Conservation (phyloP, 208 protist species). For the Naegleria lovaniensis region DNA sequence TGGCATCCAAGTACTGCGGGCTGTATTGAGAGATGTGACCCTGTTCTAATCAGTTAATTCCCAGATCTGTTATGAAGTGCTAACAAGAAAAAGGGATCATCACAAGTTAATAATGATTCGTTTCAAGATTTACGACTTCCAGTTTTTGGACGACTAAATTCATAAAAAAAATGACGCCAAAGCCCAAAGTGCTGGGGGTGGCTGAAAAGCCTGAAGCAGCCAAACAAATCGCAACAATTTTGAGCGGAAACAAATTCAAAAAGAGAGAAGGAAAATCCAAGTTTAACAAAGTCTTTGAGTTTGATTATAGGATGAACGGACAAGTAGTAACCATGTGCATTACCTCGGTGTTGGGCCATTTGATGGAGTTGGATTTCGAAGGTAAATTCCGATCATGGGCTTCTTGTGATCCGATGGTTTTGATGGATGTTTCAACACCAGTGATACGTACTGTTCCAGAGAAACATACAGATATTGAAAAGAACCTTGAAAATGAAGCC, state of each 20-base stretch:
- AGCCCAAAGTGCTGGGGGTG: conserved; percentile 41
- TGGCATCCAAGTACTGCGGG: no score
- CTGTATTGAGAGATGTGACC: no score
- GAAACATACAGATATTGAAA: conserved; percentile 62
- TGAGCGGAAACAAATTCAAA: neutral
- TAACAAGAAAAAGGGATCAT: no score
- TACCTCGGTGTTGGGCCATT: conserved; percentile 91
- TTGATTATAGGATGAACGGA: conserved; percentile 44
- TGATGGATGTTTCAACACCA: conserved; percentile 76
- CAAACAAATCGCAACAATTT: conserved; percentile 54
- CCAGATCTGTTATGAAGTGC: no score
- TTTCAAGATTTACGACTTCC: no score
- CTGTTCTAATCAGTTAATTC: no score
- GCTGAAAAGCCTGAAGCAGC: conserved; percentile 84
- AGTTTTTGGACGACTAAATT: no score
- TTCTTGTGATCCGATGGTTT: conserved; percentile 63
- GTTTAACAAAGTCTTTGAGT: conserved; percentile 66
- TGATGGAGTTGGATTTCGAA: conserved; percentile 85
- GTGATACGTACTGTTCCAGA: conserved; percentile 43
- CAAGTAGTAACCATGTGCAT: conserved; percentile 67
- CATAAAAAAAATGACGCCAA: neutral
- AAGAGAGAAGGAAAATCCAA: conserved; percentile 46
- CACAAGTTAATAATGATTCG: no score
- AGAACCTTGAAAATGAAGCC: conserved; percentile 55
- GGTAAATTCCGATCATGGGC: conserved; percentile 69